These are phyloP conservation scores for Aspergillus latus DNA, from an alignment of 2,329 filamentous ascomycete species.

Conservation along the genomic window DNA sequence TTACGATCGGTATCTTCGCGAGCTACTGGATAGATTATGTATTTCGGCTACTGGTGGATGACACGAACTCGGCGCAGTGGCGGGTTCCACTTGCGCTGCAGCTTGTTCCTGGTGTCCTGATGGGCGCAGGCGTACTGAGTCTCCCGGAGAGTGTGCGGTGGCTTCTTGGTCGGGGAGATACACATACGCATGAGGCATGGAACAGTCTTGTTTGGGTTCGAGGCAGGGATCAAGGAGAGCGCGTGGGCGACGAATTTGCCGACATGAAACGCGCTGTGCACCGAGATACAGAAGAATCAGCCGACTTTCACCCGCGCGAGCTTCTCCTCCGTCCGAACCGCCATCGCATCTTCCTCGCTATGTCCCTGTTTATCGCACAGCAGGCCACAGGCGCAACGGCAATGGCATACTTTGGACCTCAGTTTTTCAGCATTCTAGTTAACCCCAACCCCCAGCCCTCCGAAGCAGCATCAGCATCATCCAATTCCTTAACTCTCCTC, in stretches of 20 bases:
- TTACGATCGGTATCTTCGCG: constrained; percentile 51
- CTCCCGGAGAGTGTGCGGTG: constrained; percentile 53
- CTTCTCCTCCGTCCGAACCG: constrained; percentile 49
- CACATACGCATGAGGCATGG: constrained; percentile 46
- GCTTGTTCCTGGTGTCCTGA: constrained; percentile 48
- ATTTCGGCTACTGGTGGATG: constrained; percentile 28
- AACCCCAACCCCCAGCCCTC: not conserved
- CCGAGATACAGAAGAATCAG: constrained; percentile 47
- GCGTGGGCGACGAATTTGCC: constrained; percentile 47
- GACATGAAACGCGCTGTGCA: constrained; percentile 52
- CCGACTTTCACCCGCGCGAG: constrained; percentile 46
- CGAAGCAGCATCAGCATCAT: not conserved
- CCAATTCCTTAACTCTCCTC: constrained; percentile 47
- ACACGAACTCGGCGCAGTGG: constrained; percentile 47
- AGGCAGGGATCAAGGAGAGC: constrained; percentile 34
- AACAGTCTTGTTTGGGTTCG: constrained; percentile 54
- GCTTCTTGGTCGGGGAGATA: constrained; percentile 47
- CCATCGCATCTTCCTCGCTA: constrained; percentile 45
- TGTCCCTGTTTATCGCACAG: constrained; percentile 52
- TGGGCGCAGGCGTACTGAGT: constrained; percentile 51
- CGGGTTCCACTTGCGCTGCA: constrained; percentile 57
- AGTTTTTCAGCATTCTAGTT: constrained; percentile 56
- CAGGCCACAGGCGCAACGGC: constrained; percentile 57
- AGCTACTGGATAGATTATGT: constrained; percentile 58
- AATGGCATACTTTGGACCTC: constrained; percentile 56